Evolutionary conservation across 495 filamentous ascomycete genomes (phyloP), one percentile per base, ranked within the genome.

Genomic region (Trichoderma asperelloides): DNA sequence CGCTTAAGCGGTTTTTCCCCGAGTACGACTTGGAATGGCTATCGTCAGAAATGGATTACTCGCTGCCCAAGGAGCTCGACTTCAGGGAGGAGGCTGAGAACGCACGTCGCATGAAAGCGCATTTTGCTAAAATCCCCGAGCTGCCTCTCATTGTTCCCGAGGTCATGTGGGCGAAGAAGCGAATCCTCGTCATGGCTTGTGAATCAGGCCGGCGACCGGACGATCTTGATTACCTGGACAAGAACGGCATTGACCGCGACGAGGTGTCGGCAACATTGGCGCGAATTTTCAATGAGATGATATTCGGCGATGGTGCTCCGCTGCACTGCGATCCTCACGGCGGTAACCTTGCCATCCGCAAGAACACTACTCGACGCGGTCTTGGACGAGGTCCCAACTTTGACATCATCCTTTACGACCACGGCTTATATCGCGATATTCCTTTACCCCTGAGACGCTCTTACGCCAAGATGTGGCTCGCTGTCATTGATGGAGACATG

Each of bases 261-360:
- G 96, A 99, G 78, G 96, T 99, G 28, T 96, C 93, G 8, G 95
- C 96, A 0, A 89, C 94, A 0, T 78, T 99, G 6, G 89, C 94
- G 2, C 87, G 88, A 62, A 93, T 97, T 66, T 99, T 99, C 84
- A 99, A 99, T 79, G 93, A 97, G 75, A 99, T 99, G 96, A 96
- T 99, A 67, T 99, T 99, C 71, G 94, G 95, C 37, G 86, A 88
- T 62, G 81, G 88, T 68, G 93, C 95, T 2, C 91, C 94, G 0
- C 80, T 99, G 41, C 96, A 99, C 78, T 99, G 96, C 76, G 96
- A 99, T 73, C 96, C 96, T 3, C 96, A 99, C 72, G 95, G 93
- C 65, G 96, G 96, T 39, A 99, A 99, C 74, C 91, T 98, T 37
- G 95, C 96, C 33, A 92, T 99, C 68, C 87, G 95, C 33, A 85